Percentiles rank a stretch among this genome's conserved stretches.
These are phyloP conservation scores for Mycena crocata DNA, from an alignment of 768 basidiomycete species.

Conservation along the genomic window DNA sequence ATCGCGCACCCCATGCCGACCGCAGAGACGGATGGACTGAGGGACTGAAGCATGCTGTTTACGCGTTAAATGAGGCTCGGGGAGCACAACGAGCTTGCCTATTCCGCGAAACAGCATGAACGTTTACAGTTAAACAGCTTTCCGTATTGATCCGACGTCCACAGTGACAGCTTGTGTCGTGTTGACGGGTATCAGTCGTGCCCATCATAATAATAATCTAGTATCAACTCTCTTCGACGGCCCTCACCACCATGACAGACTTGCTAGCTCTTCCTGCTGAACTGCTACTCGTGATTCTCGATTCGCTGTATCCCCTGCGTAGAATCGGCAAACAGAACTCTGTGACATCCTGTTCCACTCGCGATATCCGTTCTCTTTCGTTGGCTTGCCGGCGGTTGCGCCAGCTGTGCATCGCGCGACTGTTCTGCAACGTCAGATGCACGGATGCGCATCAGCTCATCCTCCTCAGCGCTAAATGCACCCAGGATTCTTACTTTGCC, in stretches of 20 bases:
- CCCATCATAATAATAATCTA: too few relatives aligned
- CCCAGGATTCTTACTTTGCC: not conserved
- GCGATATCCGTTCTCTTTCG: slow-evolving; percentile 3
- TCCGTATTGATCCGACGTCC: too few relatives aligned
- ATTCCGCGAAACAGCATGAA: too few relatives aligned
- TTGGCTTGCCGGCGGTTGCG: slow-evolving; percentile 1
- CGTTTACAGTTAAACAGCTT: too few relatives aligned
- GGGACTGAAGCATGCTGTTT: slow-evolving; percentile 26
- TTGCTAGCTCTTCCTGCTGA: not conserved
- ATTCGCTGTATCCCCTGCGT: not conserved
- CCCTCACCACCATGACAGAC: not conserved
- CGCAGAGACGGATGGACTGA: slow-evolving; percentile 19
- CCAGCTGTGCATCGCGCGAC: not conserved
- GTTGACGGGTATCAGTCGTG: too few relatives aligned
- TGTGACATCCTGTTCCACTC: not conserved
- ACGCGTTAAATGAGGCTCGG: too few relatives aligned
- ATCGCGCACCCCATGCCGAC: slow-evolving; percentile 15
- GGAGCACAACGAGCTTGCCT: too few relatives aligned
- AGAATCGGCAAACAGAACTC: not conserved
- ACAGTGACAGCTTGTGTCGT: too few relatives aligned
- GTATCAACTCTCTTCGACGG: too few relatives aligned
- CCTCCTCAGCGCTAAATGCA: not conserved
- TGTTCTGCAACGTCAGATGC: slow-evolving; percentile 5
- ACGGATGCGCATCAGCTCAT: not conserved
- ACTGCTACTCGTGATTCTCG: slow-evolving; percentile 8